A percentile compares a stretch with the other conserved stretches of the same genome.
Conservation (phyloP, 768 basidiomycete species). For the Lactarius pseudohatsudake region DNA sequence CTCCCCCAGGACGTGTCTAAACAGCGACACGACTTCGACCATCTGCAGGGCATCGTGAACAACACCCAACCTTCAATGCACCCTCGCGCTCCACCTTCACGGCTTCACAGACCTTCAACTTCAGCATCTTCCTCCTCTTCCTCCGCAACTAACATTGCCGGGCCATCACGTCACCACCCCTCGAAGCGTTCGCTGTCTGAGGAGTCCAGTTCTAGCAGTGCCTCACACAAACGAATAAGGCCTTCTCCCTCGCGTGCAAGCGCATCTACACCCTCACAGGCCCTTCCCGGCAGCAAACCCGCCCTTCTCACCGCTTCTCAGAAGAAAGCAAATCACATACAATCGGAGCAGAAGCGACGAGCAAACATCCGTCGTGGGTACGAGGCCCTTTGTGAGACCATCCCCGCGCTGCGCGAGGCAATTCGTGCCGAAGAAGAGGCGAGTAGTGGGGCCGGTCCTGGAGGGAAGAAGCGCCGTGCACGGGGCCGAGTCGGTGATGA, state of each 20-base stretch:
- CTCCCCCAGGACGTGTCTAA: conserved; percentile 1
- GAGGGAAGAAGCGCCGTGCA: conserved; percentile 33
- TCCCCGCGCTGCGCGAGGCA: conserved; percentile 80
- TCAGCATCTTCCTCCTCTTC: conserved; percentile 25
- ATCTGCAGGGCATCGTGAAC: conserved; percentile 18
- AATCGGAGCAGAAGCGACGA: conserved; percentile 90
- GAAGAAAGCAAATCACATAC: conserved; percentile 93
- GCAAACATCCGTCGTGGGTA: conserved; percentile 90
- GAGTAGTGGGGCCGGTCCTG: conserved; percentile 40
- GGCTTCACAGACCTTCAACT: conserved; percentile 22
- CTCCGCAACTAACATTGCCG: conserved; percentile 15
- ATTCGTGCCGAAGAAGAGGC: conserved; percentile 73
- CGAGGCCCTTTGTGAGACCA: conserved; percentile 80
- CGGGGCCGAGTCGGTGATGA: conserved; percentile 39
- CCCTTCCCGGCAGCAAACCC: conserved; percentile 33
- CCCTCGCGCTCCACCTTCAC: neutral
- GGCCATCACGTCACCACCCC: conserved; percentile 20
- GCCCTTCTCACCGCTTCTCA: conserved; percentile 73
- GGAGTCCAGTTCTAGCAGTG: conserved; percentile 16
- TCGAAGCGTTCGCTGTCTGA: conserved; percentile 28
- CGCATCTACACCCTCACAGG: conserved; percentile 25
- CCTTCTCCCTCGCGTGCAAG: conserved; percentile 23
- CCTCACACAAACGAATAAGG: conserved; percentile 21
- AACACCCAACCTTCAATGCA: neutral
- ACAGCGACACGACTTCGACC: conserved; percentile 22